Percentiles rank a stretch among this genome's conserved stretches.
Conservation (phyloP, 257 asterid genomes). For the Nicotiana benthamiana region DNA sequence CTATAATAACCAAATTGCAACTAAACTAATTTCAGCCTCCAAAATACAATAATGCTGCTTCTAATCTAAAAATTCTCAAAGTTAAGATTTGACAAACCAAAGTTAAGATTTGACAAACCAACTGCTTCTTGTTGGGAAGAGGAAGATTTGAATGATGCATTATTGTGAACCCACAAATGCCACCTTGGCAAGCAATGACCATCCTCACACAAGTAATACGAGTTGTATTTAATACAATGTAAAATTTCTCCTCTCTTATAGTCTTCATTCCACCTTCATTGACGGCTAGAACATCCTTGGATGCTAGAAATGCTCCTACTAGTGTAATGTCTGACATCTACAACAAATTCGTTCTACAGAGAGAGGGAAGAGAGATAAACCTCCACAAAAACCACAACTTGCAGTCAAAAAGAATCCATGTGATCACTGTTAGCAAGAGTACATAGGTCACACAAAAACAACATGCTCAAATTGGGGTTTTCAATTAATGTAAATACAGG, state of each 20-base stretch:
- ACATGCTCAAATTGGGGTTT: background rate
- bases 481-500: background rate
- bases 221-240: background rate
- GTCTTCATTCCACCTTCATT: background rate
- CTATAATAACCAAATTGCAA: background rate
- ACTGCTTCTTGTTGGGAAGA: background rate
- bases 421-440: background rate
- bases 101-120: background rate
- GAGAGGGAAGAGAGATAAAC: background rate
- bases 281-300: background rate
- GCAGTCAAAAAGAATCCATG: background rate
- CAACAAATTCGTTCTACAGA: background rate
- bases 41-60: background rate
- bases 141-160: background rate
- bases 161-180: background rate
- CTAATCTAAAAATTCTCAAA: background rate
- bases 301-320: background rate
- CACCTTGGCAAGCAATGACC: background rate
- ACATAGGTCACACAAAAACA: background rate
- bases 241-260: background rate
- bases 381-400: background rate
- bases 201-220: background rate
- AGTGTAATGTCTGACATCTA: background rate
- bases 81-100: background rate
- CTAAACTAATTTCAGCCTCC: background rate